Evolutionary conservation across 2,329 filamentous ascomycete genomes (phyloP), one percentile per base, ranked within the genome.

Genomic region (Gnomoniopsis smithogilvyi): DNA sequence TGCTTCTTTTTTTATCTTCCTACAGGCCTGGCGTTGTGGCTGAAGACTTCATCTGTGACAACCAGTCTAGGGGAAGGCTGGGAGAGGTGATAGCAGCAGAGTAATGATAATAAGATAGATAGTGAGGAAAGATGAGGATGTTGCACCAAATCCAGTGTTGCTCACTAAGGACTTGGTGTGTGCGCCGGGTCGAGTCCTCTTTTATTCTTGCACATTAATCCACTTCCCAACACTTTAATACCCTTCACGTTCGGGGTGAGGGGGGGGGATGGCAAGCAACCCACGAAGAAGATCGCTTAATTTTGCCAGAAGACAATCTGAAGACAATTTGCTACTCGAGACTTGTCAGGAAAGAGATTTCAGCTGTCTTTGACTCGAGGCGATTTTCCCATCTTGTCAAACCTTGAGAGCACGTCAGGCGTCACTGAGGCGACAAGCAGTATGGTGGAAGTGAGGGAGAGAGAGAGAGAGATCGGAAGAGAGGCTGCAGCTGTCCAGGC

Each of bases 341-440:
- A 26, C 26, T 22, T 10, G 48, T 4, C 52, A 38, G n/a, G 19
- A 48, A 38, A 33, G 24, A 26, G 22, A 22, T 59, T 24, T 43
- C 60, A 56, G 41, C 49, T 62, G 57, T 60, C 60, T 62, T 62
- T 56, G 57, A 54, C 53, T 52, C 56, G 56, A 62, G 60, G 60
- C 60, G 56, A 62, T 41, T 54, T 59, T 24, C 19, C 48, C 45
- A 56, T 56, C 57, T 62, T 43, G 60, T 60, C 60, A 55, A 48
- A 56, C 57, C 26, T 38, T 17, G 47, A 19, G 34, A 26, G 51
- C 51, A 54, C 51, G 36, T 50, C 50, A 56, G 45, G 56, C 51
- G 47, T 45, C 43, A 60, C 60, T n/a, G 54, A 19, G 43, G 17
- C 21, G 12, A 46, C 19, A 19, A 34, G 21, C 49, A 54, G 43